Conservation (phyloP, 2,329 filamentous ascomycete species). For the Fusarium stilboides region DNA sequence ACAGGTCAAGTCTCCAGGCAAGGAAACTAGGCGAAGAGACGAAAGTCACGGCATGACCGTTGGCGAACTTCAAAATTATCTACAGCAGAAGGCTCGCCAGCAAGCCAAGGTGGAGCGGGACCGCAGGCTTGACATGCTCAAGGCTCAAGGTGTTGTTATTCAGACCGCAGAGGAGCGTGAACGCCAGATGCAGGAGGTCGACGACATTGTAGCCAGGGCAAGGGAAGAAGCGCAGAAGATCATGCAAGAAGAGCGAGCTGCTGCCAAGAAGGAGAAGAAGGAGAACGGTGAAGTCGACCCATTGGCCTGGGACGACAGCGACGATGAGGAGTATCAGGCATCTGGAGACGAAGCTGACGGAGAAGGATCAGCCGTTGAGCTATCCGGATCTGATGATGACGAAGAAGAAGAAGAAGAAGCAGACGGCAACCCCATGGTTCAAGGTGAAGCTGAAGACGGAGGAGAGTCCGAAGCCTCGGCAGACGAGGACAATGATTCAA, state of each 20-base stretch:
- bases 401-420: conserved; percentile 56
- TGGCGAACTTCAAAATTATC: conserved; percentile 76
- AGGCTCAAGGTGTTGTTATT: conserved; percentile 83
- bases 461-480: conserved; percentile 55
- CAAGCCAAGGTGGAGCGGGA: conserved; percentile 86
- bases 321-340: conserved; percentile 66
- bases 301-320: conserved; percentile 70
- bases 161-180: conserved; percentile 91
- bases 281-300: conserved; percentile 64
- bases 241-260: conserved; percentile 81
- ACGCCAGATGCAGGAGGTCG: conserved; percentile 84
- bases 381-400: conserved; percentile 63
- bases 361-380: conserved; percentile 58
- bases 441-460: conserved; percentile 61
- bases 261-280: conserved; percentile 75
- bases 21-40: conserved; percentile 61
- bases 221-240: conserved; percentile 82
- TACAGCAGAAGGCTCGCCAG: conserved; percentile 80
- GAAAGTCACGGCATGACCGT: conserved; percentile 74
- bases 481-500: conserved; percentile 45
- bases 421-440: conserved; percentile 53
- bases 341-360: conserved; percentile 57
- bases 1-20: conserved; percentile 76
- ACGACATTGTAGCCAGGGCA: conserved; percentile 89
- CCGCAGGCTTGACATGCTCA: conserved; percentile 82